Conservation (phyloP, 78 protist species). For the Neovahlkampfia damariscottae region DNA sequence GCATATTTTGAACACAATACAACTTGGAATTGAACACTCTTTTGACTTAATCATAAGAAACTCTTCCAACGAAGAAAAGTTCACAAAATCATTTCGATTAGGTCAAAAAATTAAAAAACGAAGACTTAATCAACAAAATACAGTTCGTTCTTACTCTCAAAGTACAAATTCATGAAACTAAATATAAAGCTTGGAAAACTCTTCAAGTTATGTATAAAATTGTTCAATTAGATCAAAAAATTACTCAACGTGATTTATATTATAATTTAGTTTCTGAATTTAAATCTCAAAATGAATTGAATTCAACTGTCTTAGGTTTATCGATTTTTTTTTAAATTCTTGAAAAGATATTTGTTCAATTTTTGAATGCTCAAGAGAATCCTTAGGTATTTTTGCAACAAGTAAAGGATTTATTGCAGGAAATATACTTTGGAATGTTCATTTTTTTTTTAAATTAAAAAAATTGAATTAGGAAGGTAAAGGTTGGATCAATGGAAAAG, state of each 20-base stretch:
- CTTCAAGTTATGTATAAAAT: not conserved
- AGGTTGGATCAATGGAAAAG: not conserved
- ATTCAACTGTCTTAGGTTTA: not conserved
- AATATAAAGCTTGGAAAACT: not conserved
- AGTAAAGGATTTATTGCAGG: slow-evolving; percentile 9
- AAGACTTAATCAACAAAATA: no score
- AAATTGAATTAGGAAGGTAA: no score
- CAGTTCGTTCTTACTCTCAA: no score
- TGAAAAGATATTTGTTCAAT: not conserved
- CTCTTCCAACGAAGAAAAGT: no score
- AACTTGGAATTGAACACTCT: no score
- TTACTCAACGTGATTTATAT: slow-evolving; percentile 6
- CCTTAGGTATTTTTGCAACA: not conserved
- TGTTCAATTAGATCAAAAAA: not conserved
- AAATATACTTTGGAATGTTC: not conserved
- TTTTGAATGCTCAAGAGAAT: not conserved
- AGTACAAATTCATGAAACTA: no score
- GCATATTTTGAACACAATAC: no score
- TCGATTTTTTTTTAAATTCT: no score
- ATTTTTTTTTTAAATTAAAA: no score
- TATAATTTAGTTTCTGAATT: not conserved
- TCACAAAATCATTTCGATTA: no score
- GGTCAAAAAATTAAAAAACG: no score
- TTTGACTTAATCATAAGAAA: no score
- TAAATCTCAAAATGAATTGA: not conserved